Base-by-base conservation (phyloP, 257 asterid genomes). In the Nicotiana tomentosiformis region DNA sequence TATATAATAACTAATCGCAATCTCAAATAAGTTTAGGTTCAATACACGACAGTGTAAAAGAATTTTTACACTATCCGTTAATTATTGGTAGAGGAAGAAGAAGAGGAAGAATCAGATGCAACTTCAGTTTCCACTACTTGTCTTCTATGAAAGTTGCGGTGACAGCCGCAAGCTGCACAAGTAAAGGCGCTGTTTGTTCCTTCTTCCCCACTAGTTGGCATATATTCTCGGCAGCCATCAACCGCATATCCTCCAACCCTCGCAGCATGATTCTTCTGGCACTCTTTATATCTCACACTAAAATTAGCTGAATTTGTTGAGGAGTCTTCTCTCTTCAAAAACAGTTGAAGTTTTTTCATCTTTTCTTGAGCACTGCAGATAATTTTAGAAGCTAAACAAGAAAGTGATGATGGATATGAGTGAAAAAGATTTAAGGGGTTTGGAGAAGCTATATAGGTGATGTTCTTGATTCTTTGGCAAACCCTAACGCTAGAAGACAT, bases 151-250 rank as follows among this genome's bases (percentile, higher is more conserved):
- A 91, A 95, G 85, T 88, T 92, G 64, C 98, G 88, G 91, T 93
- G 98, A 90, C 98, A 95, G 51, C 97, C 90, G 77, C 98, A 95
- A 77, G 98, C 97, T n/a, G 98, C 98, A 83, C 98, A 95, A 3
- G 87, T 84, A 66, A 95, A 90, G 11, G 94, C 93, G n/a, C 77
- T 92, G 37, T 18, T 43, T 0, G 88, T 86, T 0, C 92, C 97
- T 20, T 87, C 57, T 7, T 72, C 79, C 51, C 79, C 79, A 46
- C 39, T 72, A 43, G 3, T 43, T 1, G 99, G 93, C 95, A 93
- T 90, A 88, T 93, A 95, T 35, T 93, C 99, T 86, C 96, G 70
- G 94, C 99, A 95, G 6, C 99, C 98, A 82, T 95, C 99, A 66
- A 95, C 98, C 5, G 98, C 98, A 83, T 91, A 88, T 18, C 99